Percentiles rank a stretch among this genome's conserved stretches.
Conservation (phyloP, 768 basidiomycete species). For the Suillus spraguei region DNA sequence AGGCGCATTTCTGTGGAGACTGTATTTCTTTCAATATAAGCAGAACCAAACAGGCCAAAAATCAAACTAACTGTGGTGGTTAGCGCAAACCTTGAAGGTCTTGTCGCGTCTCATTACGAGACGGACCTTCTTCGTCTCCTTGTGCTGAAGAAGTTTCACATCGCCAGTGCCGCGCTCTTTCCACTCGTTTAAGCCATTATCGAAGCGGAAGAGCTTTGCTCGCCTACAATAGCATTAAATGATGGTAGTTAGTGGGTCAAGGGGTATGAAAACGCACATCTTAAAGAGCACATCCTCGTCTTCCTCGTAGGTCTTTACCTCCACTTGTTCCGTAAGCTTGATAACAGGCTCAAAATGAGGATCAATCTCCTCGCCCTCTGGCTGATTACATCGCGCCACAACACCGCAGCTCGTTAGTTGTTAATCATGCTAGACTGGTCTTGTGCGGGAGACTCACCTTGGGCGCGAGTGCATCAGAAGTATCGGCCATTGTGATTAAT, state of each 20-base stretch:
- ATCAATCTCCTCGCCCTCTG: slow-evolving; percentile 77
- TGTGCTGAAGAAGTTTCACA: slow-evolving; percentile 89
- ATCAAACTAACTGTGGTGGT: slow-evolving; percentile 79
- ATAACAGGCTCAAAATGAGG: slow-evolving; percentile 95
- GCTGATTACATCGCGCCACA: slow-evolving; percentile 15
- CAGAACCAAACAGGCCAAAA: slow-evolving; percentile 4
- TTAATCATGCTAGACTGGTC: slow-evolving; percentile 9
- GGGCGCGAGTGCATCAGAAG: slow-evolving; percentile 66
- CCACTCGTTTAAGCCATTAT: slow-evolving; percentile 79
- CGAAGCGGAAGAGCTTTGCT: slow-evolving; percentile 97
- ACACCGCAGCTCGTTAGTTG: slow-evolving; percentile 1
- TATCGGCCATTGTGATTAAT: slow-evolving; percentile 52
- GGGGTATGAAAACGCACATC: slow-evolving; percentile 64
- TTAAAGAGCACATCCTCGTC: slow-evolving; percentile 94
- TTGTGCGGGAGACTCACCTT: slow-evolving; percentile 53
- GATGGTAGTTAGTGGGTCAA: slow-evolving; percentile 20
- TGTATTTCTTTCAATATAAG: slow-evolving; percentile 33
- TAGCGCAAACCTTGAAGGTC: slow-evolving; percentile 99
- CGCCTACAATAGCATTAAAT: slow-evolving; percentile 60
- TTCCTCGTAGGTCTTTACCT: slow-evolving; percentile 94
- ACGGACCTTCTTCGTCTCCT: slow-evolving; percentile 86
- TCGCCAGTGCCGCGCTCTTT: slow-evolving; percentile 98
- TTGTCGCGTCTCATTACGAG: slow-evolving; percentile 99
- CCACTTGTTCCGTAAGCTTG: slow-evolving; percentile 94
- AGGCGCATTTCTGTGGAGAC: slow-evolving; percentile 91